Conservation (phyloP, 176 grass and related monocot genomes). For the Ampelocalamus luodianensis region DNA sequence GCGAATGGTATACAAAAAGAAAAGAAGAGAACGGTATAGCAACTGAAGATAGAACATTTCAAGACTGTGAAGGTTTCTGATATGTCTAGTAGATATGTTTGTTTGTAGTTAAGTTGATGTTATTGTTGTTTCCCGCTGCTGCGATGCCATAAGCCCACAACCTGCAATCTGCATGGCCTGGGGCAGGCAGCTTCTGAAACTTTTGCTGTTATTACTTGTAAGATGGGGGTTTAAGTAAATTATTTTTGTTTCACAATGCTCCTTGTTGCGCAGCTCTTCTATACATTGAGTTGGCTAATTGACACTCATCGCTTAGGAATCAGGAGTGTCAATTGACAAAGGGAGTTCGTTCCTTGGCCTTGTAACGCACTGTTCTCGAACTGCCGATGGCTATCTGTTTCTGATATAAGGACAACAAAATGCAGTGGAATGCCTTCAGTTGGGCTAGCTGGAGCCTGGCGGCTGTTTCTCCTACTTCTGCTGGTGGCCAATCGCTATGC, state of each 20-base stretch:
- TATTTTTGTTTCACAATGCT: conserved; percentile 45
- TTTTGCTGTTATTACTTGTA: conserved; percentile 40
- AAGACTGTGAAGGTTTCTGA: conserved; percentile 24
- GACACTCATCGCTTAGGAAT: not conserved
- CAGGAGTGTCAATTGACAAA: not conserved
- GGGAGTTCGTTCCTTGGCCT: conserved; percentile 3
- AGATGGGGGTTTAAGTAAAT: conserved; percentile 49
- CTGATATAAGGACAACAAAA: conserved; percentile 9
- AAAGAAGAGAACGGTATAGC: conserved; percentile 28
- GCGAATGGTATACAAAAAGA: not conserved
- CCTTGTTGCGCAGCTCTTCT: not conserved
- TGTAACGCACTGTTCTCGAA: not conserved
- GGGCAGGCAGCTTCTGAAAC: conserved; percentile 38
- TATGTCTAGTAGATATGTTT: not conserved
- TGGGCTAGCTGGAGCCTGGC: not conserved
- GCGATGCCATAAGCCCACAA: conserved; percentile 38
- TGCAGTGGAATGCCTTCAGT: conserved; percentile 15
- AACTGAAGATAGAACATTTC: conserved; percentile 24
- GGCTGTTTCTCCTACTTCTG: not conserved
- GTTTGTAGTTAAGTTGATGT: conserved; percentile 42
- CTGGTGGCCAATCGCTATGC: not conserved
- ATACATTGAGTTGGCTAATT: not conserved
- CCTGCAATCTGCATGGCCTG: conserved; percentile 27
- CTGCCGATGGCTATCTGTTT: conserved; percentile 5
- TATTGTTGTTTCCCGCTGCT: conserved; percentile 34